Evolutionary conservation across 371 early-diverging fungal genomes (phyloP).

Genomic region (Rhizopus microsporus): DNA sequence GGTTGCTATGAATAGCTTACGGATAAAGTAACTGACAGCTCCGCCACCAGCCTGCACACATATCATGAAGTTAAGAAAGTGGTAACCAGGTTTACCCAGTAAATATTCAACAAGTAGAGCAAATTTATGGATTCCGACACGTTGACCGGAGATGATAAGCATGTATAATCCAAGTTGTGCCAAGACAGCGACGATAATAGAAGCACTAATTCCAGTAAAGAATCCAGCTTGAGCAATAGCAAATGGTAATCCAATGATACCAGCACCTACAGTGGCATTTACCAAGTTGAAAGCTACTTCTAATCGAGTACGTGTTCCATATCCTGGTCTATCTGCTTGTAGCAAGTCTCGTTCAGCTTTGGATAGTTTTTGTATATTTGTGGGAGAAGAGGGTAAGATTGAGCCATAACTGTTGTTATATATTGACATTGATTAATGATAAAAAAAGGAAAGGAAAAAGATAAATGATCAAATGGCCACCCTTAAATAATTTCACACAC

Average conservation of each 20-base stretch:
- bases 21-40: conserved; percentile 53
- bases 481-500: too few species aligned
- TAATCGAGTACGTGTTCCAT: conserved; percentile 36
- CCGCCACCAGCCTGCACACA: conserved; percentile 53
- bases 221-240: conserved; percentile 58
- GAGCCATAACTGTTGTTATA: conserved; percentile 28
- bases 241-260: conserved; percentile 52
- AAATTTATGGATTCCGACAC: conserved; percentile 53
- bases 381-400: conserved; percentile 20
- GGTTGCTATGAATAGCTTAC: conserved; percentile 21
- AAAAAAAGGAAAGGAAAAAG: conserved; percentile 8
- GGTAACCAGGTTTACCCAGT: conserved; percentile 53
- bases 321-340: conserved; percentile 49
- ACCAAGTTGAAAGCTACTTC: conserved; percentile 59
- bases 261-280: conserved; percentile 65
- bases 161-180: conserved; percentile 56
- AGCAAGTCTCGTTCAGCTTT: conserved; percentile 44
- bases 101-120: conserved; percentile 56
- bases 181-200: conserved; percentile 49
- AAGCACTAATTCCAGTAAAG: conserved; percentile 49
- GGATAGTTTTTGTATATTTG: conserved; percentile 21
- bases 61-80: conserved; percentile 54
- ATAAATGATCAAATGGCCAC: neutral
- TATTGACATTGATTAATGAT: conserved; percentile 7
- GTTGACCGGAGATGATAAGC: conserved; percentile 55